These are phyloP conservation scores for Penicillium sp. DNA, from an alignment of 2,329 filamentous ascomycete genomes.

Conservation along the genomic window DNA sequence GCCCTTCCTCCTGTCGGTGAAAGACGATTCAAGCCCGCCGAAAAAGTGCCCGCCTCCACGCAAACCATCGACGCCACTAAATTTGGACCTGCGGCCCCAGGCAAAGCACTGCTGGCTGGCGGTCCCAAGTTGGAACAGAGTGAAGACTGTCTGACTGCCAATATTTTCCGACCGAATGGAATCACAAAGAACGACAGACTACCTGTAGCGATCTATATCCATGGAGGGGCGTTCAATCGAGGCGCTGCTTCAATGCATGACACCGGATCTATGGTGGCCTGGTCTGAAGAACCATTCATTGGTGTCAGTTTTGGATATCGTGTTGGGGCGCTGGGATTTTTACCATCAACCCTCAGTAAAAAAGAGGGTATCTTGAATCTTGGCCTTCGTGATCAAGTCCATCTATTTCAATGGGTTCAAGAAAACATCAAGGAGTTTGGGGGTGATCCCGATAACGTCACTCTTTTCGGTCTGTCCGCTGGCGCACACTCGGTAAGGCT, in stretches of 20 bases:
- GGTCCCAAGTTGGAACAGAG: conserved; percentile 55
- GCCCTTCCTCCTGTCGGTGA: conserved; percentile 53
- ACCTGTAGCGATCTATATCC: conserved; percentile 48
- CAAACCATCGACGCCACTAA: conserved; percentile 40
- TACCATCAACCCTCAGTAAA: conserved; percentile 60
- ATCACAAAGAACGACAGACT: conserved; percentile 26
- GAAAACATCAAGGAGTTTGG: conserved; percentile 31
- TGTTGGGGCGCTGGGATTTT: conserved; percentile 65
- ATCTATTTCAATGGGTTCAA: conserved; percentile 36
- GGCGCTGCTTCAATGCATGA: conserved; percentile 52
- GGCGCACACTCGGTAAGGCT: conserved; percentile 51
- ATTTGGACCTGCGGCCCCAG: conserved; percentile 38
- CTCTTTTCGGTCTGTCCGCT: conserved; percentile 45
- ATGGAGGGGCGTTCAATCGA: conserved; percentile 46
- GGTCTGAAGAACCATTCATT: conserved; percentile 50
- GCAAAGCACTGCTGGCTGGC: conserved; percentile 54
- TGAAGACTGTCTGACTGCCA: conserved; percentile 49
- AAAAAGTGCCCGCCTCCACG: conserved; percentile 26
- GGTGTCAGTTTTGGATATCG: conserved; percentile 53
- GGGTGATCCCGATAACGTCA: conserved; percentile 35
- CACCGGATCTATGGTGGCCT: conserved; percentile 65
- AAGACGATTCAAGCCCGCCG: conserved; percentile 50
- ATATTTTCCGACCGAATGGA: conserved; percentile 43
- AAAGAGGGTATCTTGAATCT: conserved; percentile 57
- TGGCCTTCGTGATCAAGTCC: conserved; percentile 42